These are phyloP conservation scores for Lentinula lateritia DNA, from an alignment of 768 basidiomycete genomes.

Conservation along the genomic window DNA sequence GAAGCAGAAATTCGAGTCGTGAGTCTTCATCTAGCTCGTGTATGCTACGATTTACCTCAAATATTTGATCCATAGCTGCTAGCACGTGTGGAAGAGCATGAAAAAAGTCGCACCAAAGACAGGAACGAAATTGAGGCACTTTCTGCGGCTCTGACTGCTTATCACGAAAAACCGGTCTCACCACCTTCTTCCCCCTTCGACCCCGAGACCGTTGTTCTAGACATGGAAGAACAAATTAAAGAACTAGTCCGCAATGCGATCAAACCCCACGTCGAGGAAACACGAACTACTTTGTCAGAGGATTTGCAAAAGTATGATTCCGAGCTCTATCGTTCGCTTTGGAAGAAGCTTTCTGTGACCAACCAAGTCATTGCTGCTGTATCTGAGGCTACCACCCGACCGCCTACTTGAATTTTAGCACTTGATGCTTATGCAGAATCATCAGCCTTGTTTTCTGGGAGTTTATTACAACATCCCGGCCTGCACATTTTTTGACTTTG, in stretches of 20 bases:
- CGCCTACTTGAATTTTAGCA: neutral
- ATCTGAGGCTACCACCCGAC: neutral
- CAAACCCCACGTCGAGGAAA: neutral
- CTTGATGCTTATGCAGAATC: too few species aligned
- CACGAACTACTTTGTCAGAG: neutral
- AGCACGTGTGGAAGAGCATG: neutral
- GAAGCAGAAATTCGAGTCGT: neutral
- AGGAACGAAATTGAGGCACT: neutral
- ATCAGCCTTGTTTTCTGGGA: too few species aligned
- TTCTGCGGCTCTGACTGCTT: neutral
- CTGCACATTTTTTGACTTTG: too few species aligned
- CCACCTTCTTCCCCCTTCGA: constrained; percentile 6
- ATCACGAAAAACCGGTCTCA: neutral
- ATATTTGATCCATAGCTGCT: neutral
- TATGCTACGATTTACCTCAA: neutral
- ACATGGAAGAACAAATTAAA: constrained; percentile 1
- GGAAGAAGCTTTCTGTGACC: neutral
- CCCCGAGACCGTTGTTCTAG: neutral
- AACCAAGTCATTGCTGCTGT: constrained; percentile 1
- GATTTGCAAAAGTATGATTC: neutral
- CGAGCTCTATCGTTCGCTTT: neutral
- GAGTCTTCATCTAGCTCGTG: neutral
- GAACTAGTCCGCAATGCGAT: neutral
- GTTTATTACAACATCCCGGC: too few species aligned
- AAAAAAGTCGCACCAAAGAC: neutral